Percentiles rank a stretch among this genome's conserved stretches.
These are phyloP conservation scores for Calycina marina DNA, from an alignment of 2,329 filamentous ascomycete genomes.

Conservation along the genomic window DNA sequence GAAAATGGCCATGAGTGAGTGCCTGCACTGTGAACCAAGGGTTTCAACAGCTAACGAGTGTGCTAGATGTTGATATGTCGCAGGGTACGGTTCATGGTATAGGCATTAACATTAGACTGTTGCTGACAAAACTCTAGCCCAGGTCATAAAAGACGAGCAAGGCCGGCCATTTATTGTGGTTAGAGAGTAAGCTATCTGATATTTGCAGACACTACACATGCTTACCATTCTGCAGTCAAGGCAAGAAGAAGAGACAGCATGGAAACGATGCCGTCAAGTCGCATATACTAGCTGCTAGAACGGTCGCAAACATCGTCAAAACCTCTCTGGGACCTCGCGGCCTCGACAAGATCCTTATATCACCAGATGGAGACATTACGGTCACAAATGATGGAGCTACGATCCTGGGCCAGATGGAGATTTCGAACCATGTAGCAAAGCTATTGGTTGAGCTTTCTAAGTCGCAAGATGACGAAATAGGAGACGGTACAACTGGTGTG, in stretches of 20 bases:
- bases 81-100: conserved; percentile 48
- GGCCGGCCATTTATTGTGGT: conserved; percentile 97
- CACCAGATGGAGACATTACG: conserved; percentile 95
- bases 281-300: conserved; percentile 92
- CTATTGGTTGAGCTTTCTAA: conserved; percentile 92
- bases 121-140: conserved; percentile 30
- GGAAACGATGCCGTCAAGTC: conserved; percentile 96
- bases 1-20: conserved; percentile 48
- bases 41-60: conserved; percentile 14
- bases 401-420: conserved; percentile 96
- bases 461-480: conserved; percentile 97
- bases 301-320: conserved; percentile 94
- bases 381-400: conserved; percentile 98
- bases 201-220: conserved; percentile 10
- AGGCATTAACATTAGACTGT: neutral
- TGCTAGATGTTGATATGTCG: conserved; percentile 63
- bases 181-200: conserved; percentile 60
- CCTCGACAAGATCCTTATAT: conserved; percentile 98
- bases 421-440: conserved; percentile 96
- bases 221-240: conserved; percentile 48
- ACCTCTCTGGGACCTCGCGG: conserved; percentile 90
- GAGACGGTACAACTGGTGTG: conserved; percentile 94
- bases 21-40: conserved; percentile 2
- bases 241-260: conserved; percentile 93
- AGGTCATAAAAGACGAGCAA: conserved; percentile 90